Percentiles rank a stretch among this genome's conserved stretches.
Conservation (phyloP, 441 rosid species). For the Isatis lusitanica region DNA sequence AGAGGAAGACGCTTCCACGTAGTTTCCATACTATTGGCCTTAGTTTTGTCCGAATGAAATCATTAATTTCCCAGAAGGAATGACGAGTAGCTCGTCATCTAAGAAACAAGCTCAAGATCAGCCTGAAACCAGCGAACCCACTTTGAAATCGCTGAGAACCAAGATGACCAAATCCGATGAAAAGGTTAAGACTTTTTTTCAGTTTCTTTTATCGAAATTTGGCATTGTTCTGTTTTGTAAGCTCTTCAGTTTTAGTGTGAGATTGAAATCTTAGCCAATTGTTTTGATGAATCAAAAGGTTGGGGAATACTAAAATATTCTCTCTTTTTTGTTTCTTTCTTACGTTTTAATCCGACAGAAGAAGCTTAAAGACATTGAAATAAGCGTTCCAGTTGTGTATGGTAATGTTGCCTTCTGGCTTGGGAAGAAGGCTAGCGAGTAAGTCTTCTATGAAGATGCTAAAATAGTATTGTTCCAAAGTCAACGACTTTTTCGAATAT, state of each 20-base stretch:
- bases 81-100: slow-evolving; percentile 45
- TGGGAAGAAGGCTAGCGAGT: slow-evolving; percentile 67
- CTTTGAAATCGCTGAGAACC: slow-evolving; percentile 44
- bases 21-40: background rate
- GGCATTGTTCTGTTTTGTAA: slow-evolving; percentile 4
- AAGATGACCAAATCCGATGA: slow-evolving; percentile 71
- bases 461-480: background rate
- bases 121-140: slow-evolving; percentile 42
- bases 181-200: slow-evolving; percentile 2
- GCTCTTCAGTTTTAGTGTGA: background rate
- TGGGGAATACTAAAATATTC: background rate
- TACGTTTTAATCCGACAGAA: slow-evolving; percentile 37
- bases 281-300: background rate
- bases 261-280: background rate
- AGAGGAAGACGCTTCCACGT: background rate
- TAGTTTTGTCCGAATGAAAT: slow-evolving; percentile 17
- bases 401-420: slow-evolving; percentile 61
- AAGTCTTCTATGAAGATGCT: slow-evolving; percentile 10
- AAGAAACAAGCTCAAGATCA: slow-evolving; percentile 54
- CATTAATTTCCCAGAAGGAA: slow-evolving; percentile 29
- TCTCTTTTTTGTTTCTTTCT: background rate
- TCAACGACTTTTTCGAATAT: background rate
- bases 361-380: slow-evolving; percentile 57
- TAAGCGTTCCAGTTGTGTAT: slow-evolving; percentile 59
- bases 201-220: background rate